These are phyloP conservation scores for Neofusicoccum umdonicola DNA, from an alignment of 2,329 filamentous ascomycete species.

Conservation along the genomic window DNA sequence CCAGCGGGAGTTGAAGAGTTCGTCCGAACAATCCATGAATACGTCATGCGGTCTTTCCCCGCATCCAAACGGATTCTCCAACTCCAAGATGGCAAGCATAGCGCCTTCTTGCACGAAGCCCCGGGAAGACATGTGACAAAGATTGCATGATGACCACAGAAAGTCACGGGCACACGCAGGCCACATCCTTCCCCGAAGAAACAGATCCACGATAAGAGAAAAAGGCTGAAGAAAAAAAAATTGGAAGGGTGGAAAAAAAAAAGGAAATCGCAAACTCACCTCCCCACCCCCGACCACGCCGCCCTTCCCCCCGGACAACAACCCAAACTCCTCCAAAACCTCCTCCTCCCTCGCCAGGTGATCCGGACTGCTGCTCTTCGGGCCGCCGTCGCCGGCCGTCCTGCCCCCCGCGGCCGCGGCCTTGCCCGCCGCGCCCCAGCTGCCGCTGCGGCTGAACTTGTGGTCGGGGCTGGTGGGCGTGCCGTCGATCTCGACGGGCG, in stretches of 20 bases:
- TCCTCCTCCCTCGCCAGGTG: constrained; percentile 26
- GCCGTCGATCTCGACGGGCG: constrained; percentile 46
- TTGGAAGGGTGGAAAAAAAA: not conserved
- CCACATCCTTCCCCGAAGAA: too few species aligned
- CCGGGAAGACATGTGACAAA: too few species aligned
- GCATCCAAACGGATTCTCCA: too few species aligned
- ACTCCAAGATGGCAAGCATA: too few species aligned
- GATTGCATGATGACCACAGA: too few species aligned
- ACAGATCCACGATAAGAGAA: not conserved
- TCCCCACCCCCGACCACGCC: constrained; percentile 16
- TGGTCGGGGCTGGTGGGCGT: constrained; percentile 19
- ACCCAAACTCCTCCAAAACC: constrained; percentile 30
- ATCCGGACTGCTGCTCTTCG: constrained; percentile 21
- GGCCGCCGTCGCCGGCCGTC: not conserved
- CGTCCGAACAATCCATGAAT: too few species aligned
- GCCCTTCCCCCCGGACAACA: constrained; percentile 3
- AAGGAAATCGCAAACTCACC: constrained; percentile 26
- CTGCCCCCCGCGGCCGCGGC: not conserved
- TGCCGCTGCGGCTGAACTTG: not conserved
- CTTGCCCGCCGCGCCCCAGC: constrained; percentile 18
- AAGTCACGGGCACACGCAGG: too few species aligned
- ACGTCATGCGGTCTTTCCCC: too few species aligned
- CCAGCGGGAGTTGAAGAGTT: too few species aligned
- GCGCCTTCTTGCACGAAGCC: too few species aligned
- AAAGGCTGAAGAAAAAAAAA: not conserved